These are phyloP conservation scores for Fusarium papillatum DNA, from an alignment of 2,329 filamentous ascomycete genomes.

Conservation along the genomic window DNA sequence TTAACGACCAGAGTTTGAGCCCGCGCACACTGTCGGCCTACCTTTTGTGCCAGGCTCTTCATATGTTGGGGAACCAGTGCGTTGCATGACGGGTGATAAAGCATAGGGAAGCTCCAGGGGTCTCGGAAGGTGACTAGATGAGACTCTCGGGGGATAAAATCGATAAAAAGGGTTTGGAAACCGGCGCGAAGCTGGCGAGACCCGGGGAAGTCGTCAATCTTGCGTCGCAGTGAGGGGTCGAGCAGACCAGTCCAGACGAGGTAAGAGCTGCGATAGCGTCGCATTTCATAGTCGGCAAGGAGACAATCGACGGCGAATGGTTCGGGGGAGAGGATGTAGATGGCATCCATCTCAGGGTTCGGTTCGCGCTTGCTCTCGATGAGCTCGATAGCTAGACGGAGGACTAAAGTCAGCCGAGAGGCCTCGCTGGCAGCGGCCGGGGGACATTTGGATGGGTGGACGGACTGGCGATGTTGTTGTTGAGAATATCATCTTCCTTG, in stretches of 20 bases:
- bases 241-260: slow-evolving; percentile 89
- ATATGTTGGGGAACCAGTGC: slow-evolving; percentile 86
- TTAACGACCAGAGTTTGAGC: slow-evolving; percentile 5
- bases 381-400: slow-evolving; percentile 83
- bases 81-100: slow-evolving; percentile 94
- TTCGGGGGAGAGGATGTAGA: slow-evolving; percentile 91
- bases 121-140: slow-evolving; percentile 93
- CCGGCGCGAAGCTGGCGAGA: slow-evolving; percentile 82
- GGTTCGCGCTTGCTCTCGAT: slow-evolving; percentile 88
- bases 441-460: slow-evolving; percentile 31
- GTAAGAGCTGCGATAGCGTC: slow-evolving; percentile 83
- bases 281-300: slow-evolving; percentile 90
- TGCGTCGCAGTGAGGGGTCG: slow-evolving; percentile 77
- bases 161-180: slow-evolving; percentile 86
- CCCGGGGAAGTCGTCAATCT: slow-evolving; percentile 79
- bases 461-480: slow-evolving; percentile 95
- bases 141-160: slow-evolving; percentile 93
- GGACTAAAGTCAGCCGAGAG: slow-evolving; percentile 30
- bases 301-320: slow-evolving; percentile 94
- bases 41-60: slow-evolving; percentile 89
- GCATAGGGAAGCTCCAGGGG: slow-evolving; percentile 93
- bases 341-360: slow-evolving; percentile 93
- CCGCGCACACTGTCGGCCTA: slow-evolving; percentile 50
- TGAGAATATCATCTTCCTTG: slow-evolving; percentile 97
- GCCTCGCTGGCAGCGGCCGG: slow-evolving; percentile 13